Percentiles rank a stretch among this genome's conserved stretches.
These are phyloP conservation scores for Thozetella sp. DNA, from an alignment of 495 filamentous ascomycete genomes.

Conservation along the genomic window DNA sequence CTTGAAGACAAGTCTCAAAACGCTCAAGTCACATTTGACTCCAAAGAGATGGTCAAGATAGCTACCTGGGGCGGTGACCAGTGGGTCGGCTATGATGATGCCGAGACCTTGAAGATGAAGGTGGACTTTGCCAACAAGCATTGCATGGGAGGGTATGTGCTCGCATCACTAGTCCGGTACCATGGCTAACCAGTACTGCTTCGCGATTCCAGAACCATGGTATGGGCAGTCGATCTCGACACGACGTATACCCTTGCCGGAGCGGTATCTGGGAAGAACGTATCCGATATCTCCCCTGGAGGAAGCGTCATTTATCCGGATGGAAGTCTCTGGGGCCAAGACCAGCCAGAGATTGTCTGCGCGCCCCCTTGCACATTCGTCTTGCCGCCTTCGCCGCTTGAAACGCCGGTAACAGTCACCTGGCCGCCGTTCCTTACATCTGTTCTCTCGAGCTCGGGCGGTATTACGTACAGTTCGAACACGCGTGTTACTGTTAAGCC, in stretches of 20 bases:
- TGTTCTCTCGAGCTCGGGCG: not conserved
- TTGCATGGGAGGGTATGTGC: constrained; percentile 13
- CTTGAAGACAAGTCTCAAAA: not conserved
- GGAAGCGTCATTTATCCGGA: not conserved
- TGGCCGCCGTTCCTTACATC: not conserved
- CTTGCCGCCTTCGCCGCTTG: not conserved
- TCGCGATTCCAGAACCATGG: constrained; percentile 7
- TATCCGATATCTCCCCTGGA: not conserved
- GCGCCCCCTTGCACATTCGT: not conserved
- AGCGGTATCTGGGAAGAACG: not conserved
- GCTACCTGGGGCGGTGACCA: not conserved
- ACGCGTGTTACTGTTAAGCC: not conserved
- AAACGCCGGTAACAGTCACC: not conserved
- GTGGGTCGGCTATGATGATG: not conserved
- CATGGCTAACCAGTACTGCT: no score
- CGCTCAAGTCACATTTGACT: not conserved
- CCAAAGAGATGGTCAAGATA: not conserved
- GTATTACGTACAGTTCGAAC: not conserved
- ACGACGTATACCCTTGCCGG: not conserved
- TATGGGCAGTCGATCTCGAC: constrained; percentile 21
- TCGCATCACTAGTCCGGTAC: no score
- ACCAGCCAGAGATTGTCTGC: not conserved
- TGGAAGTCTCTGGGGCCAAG: not conserved
- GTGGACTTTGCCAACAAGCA: not conserved
- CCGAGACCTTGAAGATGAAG: not conserved